A percentile compares a stretch with the other conserved stretches of the same genome.
These are phyloP conservation scores for Erucastrum elatum DNA, from an alignment of 345 rosid species.

Conservation along the genomic window DNA sequence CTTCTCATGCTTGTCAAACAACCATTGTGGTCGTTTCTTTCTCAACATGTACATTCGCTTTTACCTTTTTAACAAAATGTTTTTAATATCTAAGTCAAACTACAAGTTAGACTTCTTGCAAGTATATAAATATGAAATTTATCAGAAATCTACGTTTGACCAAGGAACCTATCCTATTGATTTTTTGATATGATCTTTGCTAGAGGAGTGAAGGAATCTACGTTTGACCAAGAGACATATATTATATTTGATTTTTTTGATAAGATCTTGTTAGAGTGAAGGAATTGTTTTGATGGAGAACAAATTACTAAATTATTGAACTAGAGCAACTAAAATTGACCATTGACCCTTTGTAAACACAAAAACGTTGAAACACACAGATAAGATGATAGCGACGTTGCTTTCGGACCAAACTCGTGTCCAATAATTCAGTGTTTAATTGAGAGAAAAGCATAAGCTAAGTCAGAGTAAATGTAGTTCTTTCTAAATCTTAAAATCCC, in stretches of 20 bases:
- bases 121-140: neutral
- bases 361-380: conserved; percentile 11
- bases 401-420: conserved; percentile 11
- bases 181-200: too few species aligned
- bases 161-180: neutral
- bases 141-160: neutral
- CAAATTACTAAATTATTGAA: conserved; percentile 1
- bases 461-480: neutral
- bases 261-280: neutral
- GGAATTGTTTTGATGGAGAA: conserved; percentile 26
- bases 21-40: neutral
- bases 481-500: neutral
- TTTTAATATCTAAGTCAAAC: neutral
- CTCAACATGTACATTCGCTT: neutral
- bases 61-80: neutral
- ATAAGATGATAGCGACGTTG: conserved; percentile 1
- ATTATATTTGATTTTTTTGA: neutral
- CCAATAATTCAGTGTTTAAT: neutral
- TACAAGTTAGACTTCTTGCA: neutral
- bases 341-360: conserved; percentile 13
- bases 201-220: too few species aligned
- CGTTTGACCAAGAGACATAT: neutral
- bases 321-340: conserved; percentile 18
- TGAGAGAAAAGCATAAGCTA: neutral
- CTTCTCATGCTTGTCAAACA: neutral